Evolutionary conservation across 2,329 filamentous ascomycete genomes (phyloP).

Genomic region (Claviceps sp.): DNA sequence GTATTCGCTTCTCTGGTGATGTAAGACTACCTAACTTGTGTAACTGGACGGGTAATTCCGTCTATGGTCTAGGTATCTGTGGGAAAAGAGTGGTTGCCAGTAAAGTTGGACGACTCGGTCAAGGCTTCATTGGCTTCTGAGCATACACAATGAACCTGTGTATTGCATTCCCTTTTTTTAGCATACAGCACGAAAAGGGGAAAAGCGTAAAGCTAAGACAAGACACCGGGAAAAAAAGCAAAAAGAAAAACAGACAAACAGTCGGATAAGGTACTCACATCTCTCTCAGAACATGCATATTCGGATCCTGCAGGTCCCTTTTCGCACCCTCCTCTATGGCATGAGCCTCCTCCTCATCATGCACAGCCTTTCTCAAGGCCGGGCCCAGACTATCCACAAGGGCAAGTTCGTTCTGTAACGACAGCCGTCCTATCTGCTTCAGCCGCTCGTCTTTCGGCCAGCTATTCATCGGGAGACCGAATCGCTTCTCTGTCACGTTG

Average conservation of each 20-base stretch:
- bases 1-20: too few relatives aligned
- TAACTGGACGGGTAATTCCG: too few relatives aligned
- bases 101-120: not conserved
- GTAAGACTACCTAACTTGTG: too few relatives aligned
- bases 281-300: not conserved
- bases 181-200: not conserved
- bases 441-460: slow-evolving; percentile 20
- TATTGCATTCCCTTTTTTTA: not conserved
- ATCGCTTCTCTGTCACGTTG: slow-evolving; percentile 13
- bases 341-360: not conserved
- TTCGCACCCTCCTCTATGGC: not conserved
- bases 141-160: not conserved
- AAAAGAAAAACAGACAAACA: too few relatives aligned
- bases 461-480: slow-evolving; percentile 17
- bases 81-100: too few relatives aligned
- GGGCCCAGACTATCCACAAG: not conserved
- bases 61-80: too few relatives aligned
- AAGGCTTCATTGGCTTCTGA: not conserved
- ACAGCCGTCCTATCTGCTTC: slow-evolving; percentile 10
- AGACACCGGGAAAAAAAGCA: not conserved
- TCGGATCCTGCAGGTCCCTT: not conserved
- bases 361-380: not conserved
- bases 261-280: not conserved
- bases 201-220: not conserved
- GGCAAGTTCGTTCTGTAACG: not conserved